These are phyloP conservation scores for Knufia fluminis DNA, from an alignment of 2,329 filamentous ascomycete genomes.

Conservation along the genomic window DNA sequence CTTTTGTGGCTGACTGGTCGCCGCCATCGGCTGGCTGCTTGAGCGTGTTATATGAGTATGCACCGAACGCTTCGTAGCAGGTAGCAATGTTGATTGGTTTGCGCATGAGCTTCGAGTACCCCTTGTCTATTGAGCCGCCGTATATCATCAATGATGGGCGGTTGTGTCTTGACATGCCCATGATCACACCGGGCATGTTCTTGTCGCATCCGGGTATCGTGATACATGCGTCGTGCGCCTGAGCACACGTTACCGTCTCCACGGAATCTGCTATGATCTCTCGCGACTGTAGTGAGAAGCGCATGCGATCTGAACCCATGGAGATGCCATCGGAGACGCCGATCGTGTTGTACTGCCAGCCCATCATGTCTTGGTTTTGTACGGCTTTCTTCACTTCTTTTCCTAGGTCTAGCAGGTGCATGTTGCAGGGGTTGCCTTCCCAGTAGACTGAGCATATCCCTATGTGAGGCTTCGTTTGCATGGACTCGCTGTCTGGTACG, in stretches of 20 bases:
- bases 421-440: conserved; percentile 93
- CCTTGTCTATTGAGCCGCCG: conserved; percentile 80
- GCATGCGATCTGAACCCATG: conserved; percentile 82
- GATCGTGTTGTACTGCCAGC: conserved; percentile 89
- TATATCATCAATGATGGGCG: conserved; percentile 93
- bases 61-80: conserved; percentile 80
- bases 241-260: conserved; percentile 84
- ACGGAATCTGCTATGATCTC: conserved; percentile 93
- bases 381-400: conserved; percentile 78
- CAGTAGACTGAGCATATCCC: conserved; percentile 91
- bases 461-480: conserved; percentile 86
- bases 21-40: conserved; percentile 56
- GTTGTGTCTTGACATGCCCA: conserved; percentile 86
- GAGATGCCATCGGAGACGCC: conserved; percentile 88
- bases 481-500: conserved; percentile 69
- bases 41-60: conserved; percentile 67
- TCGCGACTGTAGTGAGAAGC: conserved; percentile 80
- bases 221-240: conserved; percentile 88
- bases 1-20: conserved; percentile 51
- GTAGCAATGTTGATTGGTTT: conserved; percentile 79
- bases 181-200: conserved; percentile 91
- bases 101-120: conserved; percentile 67
- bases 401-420: conserved; percentile 70
- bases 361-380: conserved; percentile 75
- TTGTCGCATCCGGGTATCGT: conserved; percentile 92